Evolutionary conservation across 345 rosid species (phyloP), one percentile per base, ranked within the genome.

Genomic region (Euphorbia peplus): DNA sequence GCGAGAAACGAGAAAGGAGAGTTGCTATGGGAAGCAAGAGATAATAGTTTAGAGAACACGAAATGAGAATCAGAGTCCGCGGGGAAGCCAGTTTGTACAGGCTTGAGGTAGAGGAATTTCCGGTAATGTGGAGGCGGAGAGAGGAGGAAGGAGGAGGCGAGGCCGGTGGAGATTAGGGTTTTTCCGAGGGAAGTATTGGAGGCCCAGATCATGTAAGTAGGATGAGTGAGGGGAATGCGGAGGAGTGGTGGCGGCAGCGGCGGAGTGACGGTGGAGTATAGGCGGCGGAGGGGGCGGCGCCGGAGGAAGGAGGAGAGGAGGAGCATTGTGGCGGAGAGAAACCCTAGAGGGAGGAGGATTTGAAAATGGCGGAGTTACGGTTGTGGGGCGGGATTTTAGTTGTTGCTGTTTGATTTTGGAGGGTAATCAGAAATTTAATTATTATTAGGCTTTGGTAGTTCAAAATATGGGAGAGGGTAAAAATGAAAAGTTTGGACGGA

Each of bases 101-200:
- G 99, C 74, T 91, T 95, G 64, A 91, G 75, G 79, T 95, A 95
- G 75, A 86, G 68, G 63, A 91, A 83, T 63, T 85, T 88, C 32
- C 76, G 72, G 14, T 37, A 22, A 60, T 79, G 18, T 10, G 67
- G 44, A 39, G 44, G 41, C 1, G 80, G 72, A 25, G 86, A 85
- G 67, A 79, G 86, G 69, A 95, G 93, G 81, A 89, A 91, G 74
- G 97, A 83, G 59, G 87, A 81, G 66, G 99, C 88, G 62, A 95
- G 84, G 69, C 99, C 99, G 4, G 97, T 78, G 76, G 98, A 89
- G 76, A 93, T 86, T 8, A 93, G 90, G 79, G 98, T 93, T 87
- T 93, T 91, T 66, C 96, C 98, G 30, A 91, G 89, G 62, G 91
- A 85, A 57, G 97, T 93, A 84, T 93, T 93, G 79, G 97, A 76